Evolutionary conservation across 2,329 filamentous ascomycete genomes (phyloP).

Genomic region (Fusarium beomiforme): DNA sequence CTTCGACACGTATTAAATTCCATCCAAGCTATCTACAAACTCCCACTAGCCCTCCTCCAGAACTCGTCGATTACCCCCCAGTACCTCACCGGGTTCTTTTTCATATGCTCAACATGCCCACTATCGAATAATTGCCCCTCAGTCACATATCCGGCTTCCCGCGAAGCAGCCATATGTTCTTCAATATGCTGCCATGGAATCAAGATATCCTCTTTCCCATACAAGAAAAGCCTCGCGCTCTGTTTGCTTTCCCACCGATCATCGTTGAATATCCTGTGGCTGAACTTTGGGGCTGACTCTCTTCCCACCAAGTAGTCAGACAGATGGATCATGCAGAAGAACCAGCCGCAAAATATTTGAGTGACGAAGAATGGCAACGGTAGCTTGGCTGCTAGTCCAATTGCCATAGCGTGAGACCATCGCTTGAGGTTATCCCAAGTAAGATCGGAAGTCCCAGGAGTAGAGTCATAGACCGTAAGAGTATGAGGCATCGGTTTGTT

Average conservation of each 20-base stretch:
- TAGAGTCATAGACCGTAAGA: not conserved
- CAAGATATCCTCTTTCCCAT: not conserved
- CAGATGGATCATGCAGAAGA: not conserved
- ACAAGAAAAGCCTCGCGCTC: not conserved
- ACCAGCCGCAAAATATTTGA: not conserved
- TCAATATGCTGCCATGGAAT: conserved; percentile 8
- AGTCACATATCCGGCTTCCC: not conserved
- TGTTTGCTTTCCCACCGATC: conserved; percentile 1
- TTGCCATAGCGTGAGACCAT: conserved; percentile 8
- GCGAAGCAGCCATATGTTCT: not conserved
- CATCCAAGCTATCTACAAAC: not conserved
- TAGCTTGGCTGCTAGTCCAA: not conserved
- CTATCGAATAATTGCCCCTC: not conserved
- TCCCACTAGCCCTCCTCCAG: not conserved
- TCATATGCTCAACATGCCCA: conserved; percentile 14
- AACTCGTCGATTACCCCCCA: not conserved
- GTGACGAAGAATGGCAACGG: not conserved
- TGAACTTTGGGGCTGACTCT: not conserved
- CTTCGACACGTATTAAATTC: too few species aligned
- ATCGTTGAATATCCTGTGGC: not conserved
- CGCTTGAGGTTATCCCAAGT: conserved; percentile 1
- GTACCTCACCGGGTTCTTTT: not conserved
- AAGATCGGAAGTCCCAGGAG: not conserved
- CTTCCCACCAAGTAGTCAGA: not conserved
- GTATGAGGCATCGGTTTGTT: not conserved